Evolutionary conservation across 1,284 basidiomycete genomes (phyloP), one percentile per base, ranked within the genome.

Genomic region (Farysia itapuensis): DNA sequence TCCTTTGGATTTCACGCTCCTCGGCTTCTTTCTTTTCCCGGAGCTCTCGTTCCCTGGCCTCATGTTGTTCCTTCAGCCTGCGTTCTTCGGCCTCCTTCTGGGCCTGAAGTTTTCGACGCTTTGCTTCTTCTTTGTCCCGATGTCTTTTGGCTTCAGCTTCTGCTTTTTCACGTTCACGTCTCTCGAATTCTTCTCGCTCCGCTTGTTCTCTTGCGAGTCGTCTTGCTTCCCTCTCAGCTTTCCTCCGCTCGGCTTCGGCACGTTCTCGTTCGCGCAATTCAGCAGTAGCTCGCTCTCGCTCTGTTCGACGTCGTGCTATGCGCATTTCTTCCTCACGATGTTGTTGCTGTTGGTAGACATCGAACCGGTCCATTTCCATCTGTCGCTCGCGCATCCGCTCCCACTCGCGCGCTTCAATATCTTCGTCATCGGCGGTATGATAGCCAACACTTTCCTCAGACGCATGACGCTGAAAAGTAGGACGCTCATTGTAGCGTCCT

Each of bases 381-480:
- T 56, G 46, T 9, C 15, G 28, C 16, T 50, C 60, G 4, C 54
- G 46, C 8, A 42, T 45, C 14, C 54, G 39, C 33, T 59, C 54
- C 60, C 60, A 64, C 35, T 58, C 49, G 15, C 43, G 43, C 3
- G 60, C 54, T 32, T 59, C 43, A 20, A 43, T 25, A 7, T 49
- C 42, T 19, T 64, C 60, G n/a, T 59, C 54, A 30, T 56, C 58
- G 9, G 58, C 58, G 4, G 57, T 60, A 26, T 60, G 42, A 35
- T 46, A 60, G 7, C 57, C 57, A 5, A 53, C 57, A 2, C 14
- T 36, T 12, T 58, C 54, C 24, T 60, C 57, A 4, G 57, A 53
- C 4, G 50, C 49, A 8, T 46, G 39, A 20, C 46, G 42, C 14
- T 50, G 18, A n/a, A 46, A 38, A 5, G 33, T 11, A 5, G 50